Evolutionary conservation across 2,329 filamentous ascomycete genomes (phyloP), one percentile per base, ranked within the genome.

Genomic region (Parasarocladium wereldwijsianum): DNA sequence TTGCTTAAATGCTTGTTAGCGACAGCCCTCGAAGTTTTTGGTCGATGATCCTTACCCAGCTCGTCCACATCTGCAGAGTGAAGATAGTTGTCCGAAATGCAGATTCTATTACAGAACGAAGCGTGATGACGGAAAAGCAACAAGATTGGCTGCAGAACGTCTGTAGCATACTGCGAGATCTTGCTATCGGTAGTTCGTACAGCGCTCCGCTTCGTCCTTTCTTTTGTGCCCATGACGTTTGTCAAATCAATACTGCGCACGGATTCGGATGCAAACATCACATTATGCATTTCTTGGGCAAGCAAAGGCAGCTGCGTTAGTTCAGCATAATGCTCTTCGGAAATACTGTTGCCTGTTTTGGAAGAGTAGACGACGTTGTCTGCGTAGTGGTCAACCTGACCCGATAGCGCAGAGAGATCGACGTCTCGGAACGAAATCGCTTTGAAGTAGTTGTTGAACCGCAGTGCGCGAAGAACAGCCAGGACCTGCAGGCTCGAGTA

Each of bases 371-470:
- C 62, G 8, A 67, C 56, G 15, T 56, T 55, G 34, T 62, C 57
- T 13, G 54, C 56, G 21, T 60, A 56, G 5, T 53, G 49, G 35
- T 71, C 67, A 26, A 54, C 54, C 27, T 45, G 52, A 21, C 47
- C 47, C 17, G 43, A 43, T 9, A 57, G 40, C 6, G 50, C 40
- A 2, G 57, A 58, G 13, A 72, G 50, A 37, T 70, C 61, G 10
- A 71, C 55, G 31, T 64, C 57, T 8, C 52, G 46, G 36, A 72
- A 68, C 2, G 64, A 70, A n/a, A 72, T 45, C 1, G 65, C 63
- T 34, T 63, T 66, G 47, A 72, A 71, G 39, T 64, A 71, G 37
- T 66, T 67, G 32, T 72, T 72, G 42, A 68, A 72, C 8, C 67
- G 57, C 34, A 71, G 46, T 2, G 67, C 64, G 4, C 66, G 59